Evolutionary conservation across 2,329 filamentous ascomycete species (phyloP).

Genomic region (Phialemonium atrogriseum): DNA sequence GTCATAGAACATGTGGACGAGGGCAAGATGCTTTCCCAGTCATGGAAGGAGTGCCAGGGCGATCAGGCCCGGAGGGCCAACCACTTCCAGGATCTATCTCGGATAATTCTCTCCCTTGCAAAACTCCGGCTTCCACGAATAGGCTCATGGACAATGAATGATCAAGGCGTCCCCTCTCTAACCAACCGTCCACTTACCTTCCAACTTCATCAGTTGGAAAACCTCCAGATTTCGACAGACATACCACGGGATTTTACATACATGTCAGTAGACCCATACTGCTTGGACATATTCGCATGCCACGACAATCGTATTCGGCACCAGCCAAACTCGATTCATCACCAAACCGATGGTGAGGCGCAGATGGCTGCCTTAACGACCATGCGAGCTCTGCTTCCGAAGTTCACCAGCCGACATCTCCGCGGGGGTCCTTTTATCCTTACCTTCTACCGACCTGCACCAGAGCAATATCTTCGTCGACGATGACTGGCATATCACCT

Average conservation of each 20-base stretch:
- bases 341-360: slow-evolving; percentile 1
- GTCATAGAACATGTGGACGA: slow-evolving; percentile 2
- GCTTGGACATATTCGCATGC: slow-evolving; percentile 1
- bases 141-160: slow-evolving; percentile 3
- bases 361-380: slow-evolving; percentile 3
- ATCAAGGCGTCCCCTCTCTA: not conserved
- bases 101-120: slow-evolving; percentile 6
- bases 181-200: slow-evolving; percentile 4
- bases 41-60: not conserved
- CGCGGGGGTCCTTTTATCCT: not conserved
- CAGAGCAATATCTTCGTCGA: slow-evolving; percentile 26
- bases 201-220: slow-evolving; percentile 4
- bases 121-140: not conserved
- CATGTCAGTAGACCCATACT: slow-evolving; percentile 1
- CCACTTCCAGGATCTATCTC: slow-evolving; percentile 4
- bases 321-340: slow-evolving; percentile 5
- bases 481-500: slow-evolving; percentile 24
- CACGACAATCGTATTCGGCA: slow-evolving; percentile 6
- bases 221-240: slow-evolving; percentile 2
- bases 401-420: not conserved
- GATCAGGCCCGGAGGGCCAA: not conserved
- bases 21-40: slow-evolving; percentile 5
- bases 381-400: slow-evolving; percentile 2
- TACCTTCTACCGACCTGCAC: slow-evolving; percentile 22
- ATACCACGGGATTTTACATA: slow-evolving; percentile 4